Evolutionary conservation across 305 asterid genomes (phyloP).

Genomic region (Striga hermonthica): DNA sequence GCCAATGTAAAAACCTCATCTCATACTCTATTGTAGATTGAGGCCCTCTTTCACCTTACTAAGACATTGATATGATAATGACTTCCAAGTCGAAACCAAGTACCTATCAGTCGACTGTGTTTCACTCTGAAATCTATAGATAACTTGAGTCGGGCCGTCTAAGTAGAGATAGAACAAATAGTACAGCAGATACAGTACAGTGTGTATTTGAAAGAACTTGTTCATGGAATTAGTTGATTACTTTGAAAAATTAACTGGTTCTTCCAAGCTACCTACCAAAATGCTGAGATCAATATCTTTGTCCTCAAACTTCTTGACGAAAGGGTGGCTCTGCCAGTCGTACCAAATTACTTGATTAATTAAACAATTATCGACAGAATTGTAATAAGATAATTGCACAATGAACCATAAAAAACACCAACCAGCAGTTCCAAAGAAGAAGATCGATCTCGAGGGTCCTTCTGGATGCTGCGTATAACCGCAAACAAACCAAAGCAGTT

Average conservation of each 20-base stretch:
- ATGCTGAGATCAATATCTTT: constrained; percentile 83
- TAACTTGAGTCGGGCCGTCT: constrained; percentile 1
- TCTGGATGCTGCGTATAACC: constrained; percentile 70
- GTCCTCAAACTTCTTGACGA: constrained; percentile 90
- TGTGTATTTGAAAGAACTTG: not conserved
- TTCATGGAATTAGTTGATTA: constrained; percentile 25
- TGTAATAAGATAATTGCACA: not conserved
- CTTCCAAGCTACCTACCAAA: constrained; percentile 77
- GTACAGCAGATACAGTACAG: constrained; percentile 27
- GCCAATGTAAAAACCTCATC: too few relatives aligned
- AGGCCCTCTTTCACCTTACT: too few relatives aligned
- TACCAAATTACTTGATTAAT: constrained; percentile 28
- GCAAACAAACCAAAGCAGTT: constrained; percentile 17
- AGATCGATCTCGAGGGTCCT: constrained; percentile 75
- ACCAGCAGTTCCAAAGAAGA: constrained; percentile 89
- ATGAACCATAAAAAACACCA: constrained; percentile 25
- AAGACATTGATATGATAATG: too few relatives aligned
- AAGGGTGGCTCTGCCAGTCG: constrained; percentile 67
- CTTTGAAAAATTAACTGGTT: constrained; percentile 68
- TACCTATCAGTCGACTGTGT: too few relatives aligned
- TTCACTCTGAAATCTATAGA: not conserved
- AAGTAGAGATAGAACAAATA: constrained; percentile 25
- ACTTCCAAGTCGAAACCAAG: too few relatives aligned
- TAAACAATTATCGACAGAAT: constrained; percentile 12
- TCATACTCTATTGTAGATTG: too few relatives aligned